Conservation (phyloP, 179 eudicot species). For the Gypsophila paniculata region DNA sequence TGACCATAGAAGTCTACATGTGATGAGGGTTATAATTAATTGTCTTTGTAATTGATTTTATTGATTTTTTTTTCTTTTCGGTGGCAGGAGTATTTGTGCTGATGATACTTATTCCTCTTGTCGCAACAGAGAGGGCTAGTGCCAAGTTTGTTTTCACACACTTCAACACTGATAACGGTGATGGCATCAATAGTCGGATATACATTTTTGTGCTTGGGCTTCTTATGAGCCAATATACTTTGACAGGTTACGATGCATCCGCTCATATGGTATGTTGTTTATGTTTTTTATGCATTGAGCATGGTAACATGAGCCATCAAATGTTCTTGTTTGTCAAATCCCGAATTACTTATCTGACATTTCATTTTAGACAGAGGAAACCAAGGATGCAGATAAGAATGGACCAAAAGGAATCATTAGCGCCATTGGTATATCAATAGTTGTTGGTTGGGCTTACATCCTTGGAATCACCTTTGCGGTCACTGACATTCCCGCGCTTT, state of each 20-base stretch:
- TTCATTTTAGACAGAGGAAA: constrained; percentile 82
- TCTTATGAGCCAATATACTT: constrained; percentile 87
- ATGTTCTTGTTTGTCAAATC: no score
- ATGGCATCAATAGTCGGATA: constrained; percentile 48
- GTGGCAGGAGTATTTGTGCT: constrained; percentile 82
- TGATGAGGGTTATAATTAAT: no score
- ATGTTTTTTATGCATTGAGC: neutral
- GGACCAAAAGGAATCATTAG: constrained; percentile 91
- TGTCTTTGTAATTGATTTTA: neutral
- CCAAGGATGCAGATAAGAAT: constrained; percentile 78
- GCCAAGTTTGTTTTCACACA: constrained; percentile 83
- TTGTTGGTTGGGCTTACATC: constrained; percentile 93
- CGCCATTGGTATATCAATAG: constrained; percentile 75
- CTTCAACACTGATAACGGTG: constrained; percentile 70
- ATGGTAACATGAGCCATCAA: neutral
- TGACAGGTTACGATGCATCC: constrained; percentile 88
- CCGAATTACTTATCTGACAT: constrained; percentile 8
- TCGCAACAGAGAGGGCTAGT: constrained; percentile 70
- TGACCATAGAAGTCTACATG: no score
- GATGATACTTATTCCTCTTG: constrained; percentile 70
- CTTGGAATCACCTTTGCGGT: constrained; percentile 90
- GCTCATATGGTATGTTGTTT: constrained; percentile 66
- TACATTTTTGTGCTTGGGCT: constrained; percentile 87
- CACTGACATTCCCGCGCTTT: constrained; percentile 66
- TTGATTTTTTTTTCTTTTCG: constrained; percentile 1